A percentile compares a stretch with the other conserved stretches of the same genome.
phyloP scores from a whole-genome alignment of 305 asterid genomes.

The Lippia alba region DNA sequence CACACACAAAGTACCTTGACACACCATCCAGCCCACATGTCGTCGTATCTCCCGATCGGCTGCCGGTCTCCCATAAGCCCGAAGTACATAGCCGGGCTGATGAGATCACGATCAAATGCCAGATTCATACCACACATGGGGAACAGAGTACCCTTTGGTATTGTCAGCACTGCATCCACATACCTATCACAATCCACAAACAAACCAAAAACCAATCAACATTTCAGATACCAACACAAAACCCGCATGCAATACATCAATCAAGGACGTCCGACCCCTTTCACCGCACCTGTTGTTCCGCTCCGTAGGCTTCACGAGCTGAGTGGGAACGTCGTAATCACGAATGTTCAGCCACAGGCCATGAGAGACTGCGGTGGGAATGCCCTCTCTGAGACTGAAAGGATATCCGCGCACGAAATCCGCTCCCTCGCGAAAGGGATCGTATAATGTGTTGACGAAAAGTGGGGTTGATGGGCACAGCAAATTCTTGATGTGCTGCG shows the following conservation, averaged over 20 bases:
- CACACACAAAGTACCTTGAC: slow-evolving; percentile 38
- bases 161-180: slow-evolving; percentile 59
- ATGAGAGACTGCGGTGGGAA: slow-evolving; percentile 61
- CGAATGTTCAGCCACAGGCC: slow-evolving; percentile 66
- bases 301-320: slow-evolving; percentile 58
- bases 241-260: no score
- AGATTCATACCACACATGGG: slow-evolving; percentile 63
- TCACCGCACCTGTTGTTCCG: slow-evolving; percentile 44
- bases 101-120: slow-evolving; percentile 34
- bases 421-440: slow-evolving; percentile 53
- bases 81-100: slow-evolving; percentile 62
- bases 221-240: neutral
- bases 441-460: slow-evolving; percentile 58
- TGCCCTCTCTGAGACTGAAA: slow-evolving; percentile 58
- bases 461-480: slow-evolving; percentile 54
- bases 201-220: neutral
- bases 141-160: slow-evolving; percentile 59
- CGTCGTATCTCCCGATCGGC: slow-evolving; percentile 63
- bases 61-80: slow-evolving; percentile 69
- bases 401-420: slow-evolving; percentile 65
- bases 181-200: slow-evolving; percentile 39
- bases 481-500: slow-evolving; percentile 56
- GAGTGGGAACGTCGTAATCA: slow-evolving; percentile 61
- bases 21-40: slow-evolving; percentile 72
- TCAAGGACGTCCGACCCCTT: no score